These are phyloP conservation scores for Neonothopanus nambi DNA, from an alignment of 1,284 basidiomycete species.

Conservation along the genomic window DNA sequence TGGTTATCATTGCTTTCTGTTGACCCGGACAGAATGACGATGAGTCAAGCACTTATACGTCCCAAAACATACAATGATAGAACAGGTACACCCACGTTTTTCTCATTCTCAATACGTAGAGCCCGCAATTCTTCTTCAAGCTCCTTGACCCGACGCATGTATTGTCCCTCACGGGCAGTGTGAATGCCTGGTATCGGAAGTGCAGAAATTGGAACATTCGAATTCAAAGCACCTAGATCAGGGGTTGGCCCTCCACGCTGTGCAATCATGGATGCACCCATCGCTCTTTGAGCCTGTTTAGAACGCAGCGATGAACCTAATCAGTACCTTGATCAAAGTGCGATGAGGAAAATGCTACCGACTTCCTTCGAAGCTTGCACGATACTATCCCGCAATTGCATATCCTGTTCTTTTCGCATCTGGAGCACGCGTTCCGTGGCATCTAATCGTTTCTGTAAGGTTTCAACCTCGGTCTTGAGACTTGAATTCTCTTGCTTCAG, in stretches of 20 bases:
- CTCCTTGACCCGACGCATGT: conserved; percentile 66
- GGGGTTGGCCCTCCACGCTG: conserved; percentile 47
- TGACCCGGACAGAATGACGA: conserved; percentile 7
- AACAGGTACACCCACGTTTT: conserved; percentile 56
- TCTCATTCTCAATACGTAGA: conserved; percentile 75
- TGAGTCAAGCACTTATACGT: conserved; percentile 16
- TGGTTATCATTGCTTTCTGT: conserved; percentile 80
- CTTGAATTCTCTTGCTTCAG: conserved; percentile 65
- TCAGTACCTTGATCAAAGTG: not conserved
- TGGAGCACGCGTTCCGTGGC: conserved; percentile 62
- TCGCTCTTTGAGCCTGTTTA: conserved; percentile 69
- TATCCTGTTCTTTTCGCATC: conserved; percentile 73
- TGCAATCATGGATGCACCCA: conserved; percentile 61
- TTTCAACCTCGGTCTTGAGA: conserved; percentile 60
- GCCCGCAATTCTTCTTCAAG: conserved; percentile 76
- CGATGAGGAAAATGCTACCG: conserved; percentile 11
- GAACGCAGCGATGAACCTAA: not conserved
- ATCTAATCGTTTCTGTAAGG: conserved; percentile 55
- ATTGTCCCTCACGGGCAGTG: conserved; percentile 65
- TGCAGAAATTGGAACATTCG: conserved; percentile 51
- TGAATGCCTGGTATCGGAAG: conserved; percentile 50
- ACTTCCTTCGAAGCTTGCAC: conserved; percentile 78
- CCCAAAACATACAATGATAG: conserved; percentile 2
- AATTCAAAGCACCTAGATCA: conserved; percentile 54
- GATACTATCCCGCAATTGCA: conserved; percentile 75